Conservation (phyloP, 768 basidiomycete species). For the Boletus sp. region DNA sequence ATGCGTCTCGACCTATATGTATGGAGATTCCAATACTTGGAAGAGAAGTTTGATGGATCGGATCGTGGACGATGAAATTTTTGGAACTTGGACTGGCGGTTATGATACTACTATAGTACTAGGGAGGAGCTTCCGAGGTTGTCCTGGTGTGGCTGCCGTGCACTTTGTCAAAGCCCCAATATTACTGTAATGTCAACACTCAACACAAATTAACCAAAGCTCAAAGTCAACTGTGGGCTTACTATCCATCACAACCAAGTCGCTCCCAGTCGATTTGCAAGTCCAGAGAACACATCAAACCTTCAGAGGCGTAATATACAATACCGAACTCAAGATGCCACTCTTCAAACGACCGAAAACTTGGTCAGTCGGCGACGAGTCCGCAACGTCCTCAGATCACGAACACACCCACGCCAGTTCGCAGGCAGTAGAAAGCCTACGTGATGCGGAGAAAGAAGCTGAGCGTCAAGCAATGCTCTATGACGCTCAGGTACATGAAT, state of each 20-base stretch:
- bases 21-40: too few species aligned
- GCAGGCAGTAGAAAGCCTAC: conserved; percentile 3
- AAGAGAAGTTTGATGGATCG: too few species aligned
- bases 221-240: neutral
- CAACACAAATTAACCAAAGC: neutral
- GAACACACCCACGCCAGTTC: conserved; percentile 5
- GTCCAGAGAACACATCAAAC: neutral
- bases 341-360: conserved; percentile 34
- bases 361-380: conserved; percentile 20
- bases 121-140: too few species aligned
- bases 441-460: conserved; percentile 20
- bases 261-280: neutral
- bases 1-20: too few species aligned
- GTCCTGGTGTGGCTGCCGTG: too few species aligned
- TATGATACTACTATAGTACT: too few species aligned
- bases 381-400: conserved; percentile 11
- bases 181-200: neutral
- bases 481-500: conserved; percentile 27
- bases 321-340: conserved; percentile 26
- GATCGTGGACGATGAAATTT: too few species aligned
- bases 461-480: conserved; percentile 24
- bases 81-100: too few species aligned
- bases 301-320: neutral
- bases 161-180: too few species aligned
- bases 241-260: neutral